Base-by-base conservation (phyloP, 2,329 filamentous ascomycete species). In the Stemphylium beticola region DNA sequence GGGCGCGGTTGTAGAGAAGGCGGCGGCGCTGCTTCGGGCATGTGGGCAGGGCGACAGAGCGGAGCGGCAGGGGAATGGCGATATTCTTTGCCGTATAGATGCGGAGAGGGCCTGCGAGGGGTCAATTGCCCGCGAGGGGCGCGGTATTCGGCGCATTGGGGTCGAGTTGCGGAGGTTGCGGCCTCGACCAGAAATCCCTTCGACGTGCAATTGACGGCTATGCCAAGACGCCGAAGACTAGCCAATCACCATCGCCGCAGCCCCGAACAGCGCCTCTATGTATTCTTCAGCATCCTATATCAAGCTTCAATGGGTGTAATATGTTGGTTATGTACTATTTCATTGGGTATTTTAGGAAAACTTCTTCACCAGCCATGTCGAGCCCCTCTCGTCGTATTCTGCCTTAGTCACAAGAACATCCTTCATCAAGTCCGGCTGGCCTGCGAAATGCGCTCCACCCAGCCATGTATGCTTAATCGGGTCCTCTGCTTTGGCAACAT, bases 361-460 rank as follows among this genome's bases (percentile, higher is more conserved):
- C 69, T 85, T 91, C 66, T 86, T 87, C 24, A 85, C 86, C 20
- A 90, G 82, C 90, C 91, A 93, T 1, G 78, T 85, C 8, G 69
- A 71, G 12, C 95, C 95, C 69, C 92, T 78, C 74, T 99, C 95
- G 46, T 95, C 86, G 73, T 99, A 99, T 71, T 99, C 92, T 57
- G 90, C 84, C 71, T 90, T 91, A 0, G 91, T 95, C n/a, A 97
- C 90, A 2, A 86, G 83, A 11, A 92, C 76, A 43, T 83, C 82
- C 56, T 87, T 83, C 46, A 96, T 61, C 45, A 80, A 79, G 34
- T 89, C 82, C 37, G 82, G 81, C 65, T 93, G 87, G 45, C 79
- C 84, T 0, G 92, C 92, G 51, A 97, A 80, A 53, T 86, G 84
- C 18, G 90, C 89, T n/a, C 88, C 93, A 14, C 95, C 95, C 11